Percentiles rank a stretch among this genome's conserved stretches.
Evolutionary conservation across 495 filamentous ascomycete genomes (phyloP).

Genomic region (Cercophora sp.): DNA sequence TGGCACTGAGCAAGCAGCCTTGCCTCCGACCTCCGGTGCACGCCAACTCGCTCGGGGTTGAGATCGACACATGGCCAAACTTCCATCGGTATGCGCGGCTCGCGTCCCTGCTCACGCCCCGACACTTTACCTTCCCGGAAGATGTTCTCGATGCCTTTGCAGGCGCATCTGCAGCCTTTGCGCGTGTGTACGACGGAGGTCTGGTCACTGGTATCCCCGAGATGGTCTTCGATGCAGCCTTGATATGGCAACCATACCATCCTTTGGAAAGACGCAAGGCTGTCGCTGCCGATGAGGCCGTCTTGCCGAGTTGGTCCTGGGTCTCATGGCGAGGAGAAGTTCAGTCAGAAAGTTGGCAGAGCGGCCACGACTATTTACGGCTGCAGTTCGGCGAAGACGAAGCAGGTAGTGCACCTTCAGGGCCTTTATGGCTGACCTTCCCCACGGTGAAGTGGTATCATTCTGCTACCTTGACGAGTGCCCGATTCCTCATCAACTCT

Average conservation of each 20-base stretch:
- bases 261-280: conserved; percentile 7
- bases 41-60: not conserved
- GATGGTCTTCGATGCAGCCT: conserved; percentile 11
- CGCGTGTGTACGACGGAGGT: conserved; percentile 4
- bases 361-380: conserved; percentile 9
- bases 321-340: conserved; percentile 17
- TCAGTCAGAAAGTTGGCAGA: conserved; percentile 15
- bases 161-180: conserved; percentile 8
- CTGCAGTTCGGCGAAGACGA: not conserved
- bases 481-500: not conserved
- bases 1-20: not conserved
- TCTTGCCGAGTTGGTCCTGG: conserved; percentile 24
- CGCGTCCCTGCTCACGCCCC: conserved; percentile 4
- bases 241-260: conserved; percentile 18
- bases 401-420: not conserved
- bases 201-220: conserved; percentile 19
- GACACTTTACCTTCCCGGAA: conserved; percentile 9
- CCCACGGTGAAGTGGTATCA: conserved; percentile 17
- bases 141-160: conserved; percentile 21
- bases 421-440: conserved; percentile 5
- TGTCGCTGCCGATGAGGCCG: not conserved
- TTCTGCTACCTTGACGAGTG: not conserved
- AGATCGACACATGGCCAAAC: conserved; percentile 14
- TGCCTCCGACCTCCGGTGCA: not conserved
- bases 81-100: conserved; percentile 19